These are phyloP conservation scores for Lavandula angustifolia DNA, from an alignment of 257 asterid species.

Conservation along the genomic window DNA sequence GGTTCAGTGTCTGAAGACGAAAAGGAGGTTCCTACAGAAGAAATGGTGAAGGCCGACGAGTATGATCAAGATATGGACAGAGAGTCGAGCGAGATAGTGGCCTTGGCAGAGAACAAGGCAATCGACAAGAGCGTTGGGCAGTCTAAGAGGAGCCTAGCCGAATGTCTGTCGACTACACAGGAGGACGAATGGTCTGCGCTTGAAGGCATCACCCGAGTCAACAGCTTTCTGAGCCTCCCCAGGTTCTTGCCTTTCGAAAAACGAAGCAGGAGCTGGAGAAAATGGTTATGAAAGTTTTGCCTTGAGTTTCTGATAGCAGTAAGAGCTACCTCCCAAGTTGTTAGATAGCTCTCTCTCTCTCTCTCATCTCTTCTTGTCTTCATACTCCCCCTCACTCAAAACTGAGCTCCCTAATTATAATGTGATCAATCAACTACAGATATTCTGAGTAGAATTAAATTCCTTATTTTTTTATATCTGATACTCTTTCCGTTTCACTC, in stretches of 20 bases:
- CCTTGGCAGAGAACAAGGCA: constrained; percentile 42
- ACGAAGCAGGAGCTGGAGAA: constrained; percentile 80
- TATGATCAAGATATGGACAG: constrained; percentile 5
- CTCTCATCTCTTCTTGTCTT: no score
- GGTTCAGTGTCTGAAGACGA: constrained; percentile 28
- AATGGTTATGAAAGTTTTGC: constrained; percentile 57
- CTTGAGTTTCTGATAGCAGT: no score
- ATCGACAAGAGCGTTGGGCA: constrained; percentile 49
- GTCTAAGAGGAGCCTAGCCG: constrained; percentile 91
- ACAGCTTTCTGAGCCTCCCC: constrained; percentile 91
- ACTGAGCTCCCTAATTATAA: no score
- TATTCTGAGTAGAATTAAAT: no score
- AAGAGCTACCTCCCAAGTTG: no score
- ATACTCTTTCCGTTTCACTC: no score
- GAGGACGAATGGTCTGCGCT: constrained; percentile 98
- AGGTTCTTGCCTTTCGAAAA: constrained; percentile 78
- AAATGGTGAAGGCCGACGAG: constrained; percentile 15
- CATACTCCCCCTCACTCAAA: no score
- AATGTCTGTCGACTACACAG: constrained; percentile 77
- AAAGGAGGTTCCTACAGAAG: not conserved
- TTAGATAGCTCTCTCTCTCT: no score
- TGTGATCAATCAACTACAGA: no score
- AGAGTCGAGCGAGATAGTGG: no score
- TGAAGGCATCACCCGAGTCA: constrained; percentile 86
- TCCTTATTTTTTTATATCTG: no score